Base-by-base conservation (phyloP, 2,329 filamentous ascomycete genomes). In the Cercospora janseana region DNA sequence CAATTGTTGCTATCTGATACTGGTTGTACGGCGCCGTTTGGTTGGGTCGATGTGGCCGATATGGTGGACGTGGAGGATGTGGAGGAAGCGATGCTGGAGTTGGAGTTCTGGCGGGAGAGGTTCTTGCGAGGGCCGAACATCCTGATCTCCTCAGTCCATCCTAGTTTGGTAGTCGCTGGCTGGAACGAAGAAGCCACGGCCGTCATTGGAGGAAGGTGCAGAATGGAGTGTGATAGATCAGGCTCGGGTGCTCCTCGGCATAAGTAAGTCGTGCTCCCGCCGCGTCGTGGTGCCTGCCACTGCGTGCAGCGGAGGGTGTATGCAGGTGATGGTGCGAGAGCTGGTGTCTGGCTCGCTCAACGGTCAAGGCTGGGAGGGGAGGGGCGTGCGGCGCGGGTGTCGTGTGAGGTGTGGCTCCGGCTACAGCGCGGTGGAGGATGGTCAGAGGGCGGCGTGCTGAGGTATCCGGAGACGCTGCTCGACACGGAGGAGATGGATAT, bases 61-160 rank as follows among this genome's bases (percentile, higher is more conserved):
- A 87, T 75, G 47, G 85, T 87, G 2, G 85, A 82, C 40, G 85
- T 87, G 2, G 85, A 82, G 31, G 75, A 80, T 42, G 82, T 82
- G 49, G 72, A 73, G 16, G 81, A 83, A 49, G 76, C 74, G 57
- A 94, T 78, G 37, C 91, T 95, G 3, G 90, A 95, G 51, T 89
- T 93, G 27, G 92, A 97, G 76, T 89, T 95, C 65, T 86, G 86
- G 69, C 92, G 84, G 69, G 92, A 88, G 55, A 89, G 79, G 66
- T 80, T 84, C 75, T 95, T 96, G 63, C 90, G 88, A 66, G 88
- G 87, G n/a, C 60, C 57, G 79, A 66, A 65, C 81, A 95, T 91
- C 70, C 86, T 85, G 73, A 86, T 82, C 72, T 95, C 88, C 75
- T 95, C 89, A 69, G 75, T 80, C 81, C 80, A 83, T 80, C 77